phyloP scores from a whole-genome alignment of 306 rosid species.

The Dicorynia guianensis region DNA sequence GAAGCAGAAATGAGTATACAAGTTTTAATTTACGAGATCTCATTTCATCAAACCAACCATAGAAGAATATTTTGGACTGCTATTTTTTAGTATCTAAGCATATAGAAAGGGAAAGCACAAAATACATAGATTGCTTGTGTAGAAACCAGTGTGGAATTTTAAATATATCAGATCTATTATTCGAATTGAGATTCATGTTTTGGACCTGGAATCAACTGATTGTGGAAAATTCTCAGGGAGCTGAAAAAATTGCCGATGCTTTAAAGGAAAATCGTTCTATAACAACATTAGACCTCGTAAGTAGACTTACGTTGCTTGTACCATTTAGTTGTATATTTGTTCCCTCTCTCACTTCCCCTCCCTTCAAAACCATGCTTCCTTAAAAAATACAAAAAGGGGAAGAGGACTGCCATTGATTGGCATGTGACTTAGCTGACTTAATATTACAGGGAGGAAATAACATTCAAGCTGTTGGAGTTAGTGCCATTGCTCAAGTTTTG shows the following conservation, averaged over 20 bases:
- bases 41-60: neutral
- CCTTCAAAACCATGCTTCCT: neutral
- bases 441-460: slow-evolving; percentile 89
- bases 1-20: neutral
- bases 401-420: slow-evolving; percentile 7
- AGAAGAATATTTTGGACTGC: neutral
- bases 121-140: no score
- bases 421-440: slow-evolving; percentile 40
- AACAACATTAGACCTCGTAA: slow-evolving; percentile 82
- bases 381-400: neutral
- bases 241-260: slow-evolving; percentile 83
- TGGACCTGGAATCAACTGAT: slow-evolving; percentile 9
- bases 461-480: slow-evolving; percentile 75
- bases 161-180: neutral
- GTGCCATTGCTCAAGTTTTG: slow-evolving; percentile 73
- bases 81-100: neutral
- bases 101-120: neutral
- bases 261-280: slow-evolving; percentile 89
- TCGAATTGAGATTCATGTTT: neutral
- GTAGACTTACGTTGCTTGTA: slow-evolving; percentile 28
- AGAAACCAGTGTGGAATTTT: neutral
- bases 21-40: neutral
- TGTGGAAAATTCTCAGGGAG: slow-evolving; percentile 67
- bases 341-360: neutral
- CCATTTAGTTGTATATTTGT: slow-evolving; percentile 15